phyloP scores from a whole-genome alignment of 371 early-diverging fungal genomes.

The Mortierella sp. region DNA sequence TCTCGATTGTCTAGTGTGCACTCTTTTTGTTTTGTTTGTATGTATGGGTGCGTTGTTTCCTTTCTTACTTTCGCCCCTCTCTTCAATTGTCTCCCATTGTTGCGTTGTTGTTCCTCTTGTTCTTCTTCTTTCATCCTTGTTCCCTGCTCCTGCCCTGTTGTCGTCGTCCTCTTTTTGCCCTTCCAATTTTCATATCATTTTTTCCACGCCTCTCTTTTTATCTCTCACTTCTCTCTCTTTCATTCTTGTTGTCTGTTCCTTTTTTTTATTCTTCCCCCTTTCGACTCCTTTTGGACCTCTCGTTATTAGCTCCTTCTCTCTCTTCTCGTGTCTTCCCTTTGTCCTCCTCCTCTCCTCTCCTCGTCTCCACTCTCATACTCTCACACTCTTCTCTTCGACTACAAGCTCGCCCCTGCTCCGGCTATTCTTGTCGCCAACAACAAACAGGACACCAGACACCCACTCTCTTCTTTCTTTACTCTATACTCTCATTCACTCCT shows the following conservation, averaged over 20 bases:
- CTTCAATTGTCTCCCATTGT: neutral
- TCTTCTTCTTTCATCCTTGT: neutral
- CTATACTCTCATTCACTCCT: neutral
- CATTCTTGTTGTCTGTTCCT: neutral
- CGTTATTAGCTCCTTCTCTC: neutral
- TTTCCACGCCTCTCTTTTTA: neutral
- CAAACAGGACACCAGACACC: too few relatives aligned
- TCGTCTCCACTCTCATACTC: neutral
- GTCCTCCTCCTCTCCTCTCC: neutral
- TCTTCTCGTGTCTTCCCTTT: neutral
- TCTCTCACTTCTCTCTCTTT: neutral
- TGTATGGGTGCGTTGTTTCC: neutral
- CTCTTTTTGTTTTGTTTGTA: neutral
- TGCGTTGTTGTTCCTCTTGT: neutral
- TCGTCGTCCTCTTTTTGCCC: neutral
- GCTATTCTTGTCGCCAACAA: neutral
- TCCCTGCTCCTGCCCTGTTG: neutral
- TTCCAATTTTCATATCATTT: neutral
- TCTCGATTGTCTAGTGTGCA: neutral
- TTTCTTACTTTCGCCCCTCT: neutral
- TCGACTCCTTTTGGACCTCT: neutral
- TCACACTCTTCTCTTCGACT: neutral
- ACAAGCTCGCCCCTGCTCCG: slow-evolving; percentile 1
- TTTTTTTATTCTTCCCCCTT: neutral
- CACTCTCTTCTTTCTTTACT: neutral